Evolutionary conservation across 1,139 yeast species (phyloP).

Genomic region (Taphrina deformans): DNA sequence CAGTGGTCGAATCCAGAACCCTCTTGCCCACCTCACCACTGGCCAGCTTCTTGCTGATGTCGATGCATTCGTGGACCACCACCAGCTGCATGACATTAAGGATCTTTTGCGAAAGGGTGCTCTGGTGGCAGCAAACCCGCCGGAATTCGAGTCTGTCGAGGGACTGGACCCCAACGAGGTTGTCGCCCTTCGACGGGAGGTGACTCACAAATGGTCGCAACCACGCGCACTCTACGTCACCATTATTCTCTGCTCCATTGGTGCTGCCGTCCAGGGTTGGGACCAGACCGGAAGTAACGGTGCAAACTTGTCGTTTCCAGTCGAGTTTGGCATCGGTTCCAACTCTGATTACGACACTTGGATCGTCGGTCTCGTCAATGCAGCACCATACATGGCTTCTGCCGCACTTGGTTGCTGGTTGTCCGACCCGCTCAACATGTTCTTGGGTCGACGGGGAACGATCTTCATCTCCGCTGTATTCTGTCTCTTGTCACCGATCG

Average conservation of each 20-base stretch:
- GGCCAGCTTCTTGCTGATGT: conserved; percentile 72
- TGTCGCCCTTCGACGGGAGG: conserved; percentile 53
- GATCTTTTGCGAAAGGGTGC: conserved; percentile 67
- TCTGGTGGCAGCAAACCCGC: conserved; percentile 68
- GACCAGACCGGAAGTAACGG: conserved; percentile 88
- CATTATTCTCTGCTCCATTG: conserved; percentile 74
- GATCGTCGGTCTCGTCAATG: conserved; percentile 72
- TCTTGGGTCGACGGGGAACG: conserved; percentile 70
- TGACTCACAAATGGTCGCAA: conserved; percentile 64
- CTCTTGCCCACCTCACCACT: conserved; percentile 62
- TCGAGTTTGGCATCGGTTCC: conserved; percentile 48
- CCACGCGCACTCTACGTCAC: conserved; percentile 63
- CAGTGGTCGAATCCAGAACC: conserved; percentile 50
- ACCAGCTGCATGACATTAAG: conserved; percentile 21
- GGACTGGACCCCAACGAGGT: conserved; percentile 63
- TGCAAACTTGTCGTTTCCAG: conserved; percentile 71
- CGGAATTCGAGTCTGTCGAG: conserved; percentile 58
- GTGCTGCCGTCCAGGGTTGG: conserved; percentile 92
- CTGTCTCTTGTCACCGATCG: conserved; percentile 67
- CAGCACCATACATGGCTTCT: conserved; percentile 79
- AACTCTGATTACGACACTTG: conserved; percentile 56
- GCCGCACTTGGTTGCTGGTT: conserved; percentile 71
- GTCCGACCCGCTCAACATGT: conserved; percentile 64
- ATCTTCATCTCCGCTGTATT: conserved; percentile 67
- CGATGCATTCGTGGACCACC: conserved; percentile 58